These are phyloP conservation scores for Candida wancherniae DNA, from an alignment of 805 yeast genomes.

Conservation along the genomic window DNA sequence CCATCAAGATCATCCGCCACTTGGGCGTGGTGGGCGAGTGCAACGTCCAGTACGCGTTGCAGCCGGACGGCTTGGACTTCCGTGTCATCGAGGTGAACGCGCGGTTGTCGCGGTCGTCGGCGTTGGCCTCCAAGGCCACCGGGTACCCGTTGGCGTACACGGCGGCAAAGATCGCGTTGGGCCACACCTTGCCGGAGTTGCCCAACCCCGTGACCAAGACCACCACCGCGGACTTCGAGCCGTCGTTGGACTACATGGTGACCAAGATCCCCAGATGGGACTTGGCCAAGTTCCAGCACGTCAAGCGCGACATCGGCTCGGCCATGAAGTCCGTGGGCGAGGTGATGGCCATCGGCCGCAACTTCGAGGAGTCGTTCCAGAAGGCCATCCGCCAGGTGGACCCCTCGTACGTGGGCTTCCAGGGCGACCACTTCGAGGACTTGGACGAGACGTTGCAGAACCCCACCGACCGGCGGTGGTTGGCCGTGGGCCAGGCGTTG, in stretches of 20 bases:
- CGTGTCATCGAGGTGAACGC: conserved; percentile 98
- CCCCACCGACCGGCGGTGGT: conserved; percentile 96
- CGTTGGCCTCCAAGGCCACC: conserved; percentile 96
- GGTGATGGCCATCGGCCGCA: conserved; percentile 98
- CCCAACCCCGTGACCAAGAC: conserved; percentile 96
- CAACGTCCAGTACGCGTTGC: conserved; percentile 94
- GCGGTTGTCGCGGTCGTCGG: conserved; percentile 93
- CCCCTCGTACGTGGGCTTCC: conserved; percentile 86
- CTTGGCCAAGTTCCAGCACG: conserved; percentile 90
- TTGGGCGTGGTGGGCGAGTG: conserved; percentile 99
- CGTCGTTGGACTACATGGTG: conserved; percentile 93
- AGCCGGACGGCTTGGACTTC: conserved; percentile 92
- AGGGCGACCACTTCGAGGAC: conserved; percentile 74
- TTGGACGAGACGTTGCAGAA: conserved; percentile 72
- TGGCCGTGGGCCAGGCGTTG: conserved; percentile 97
- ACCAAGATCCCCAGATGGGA: conserved; percentile 99
- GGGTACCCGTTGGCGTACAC: conserved; percentile 98
- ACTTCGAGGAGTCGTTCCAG: conserved; percentile 95
- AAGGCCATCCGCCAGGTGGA: conserved; percentile 96
- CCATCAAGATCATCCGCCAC: conserved; percentile 95
- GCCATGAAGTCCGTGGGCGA: conserved; percentile 99
- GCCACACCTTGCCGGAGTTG: conserved; percentile 89
- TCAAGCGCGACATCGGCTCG: conserved; percentile 87
- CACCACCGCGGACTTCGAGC: conserved; percentile 95
- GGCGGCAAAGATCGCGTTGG: conserved; percentile 95